phyloP scores from a whole-genome alignment of 2,329 filamentous ascomycete species.

The Apiospora hydei region DNA sequence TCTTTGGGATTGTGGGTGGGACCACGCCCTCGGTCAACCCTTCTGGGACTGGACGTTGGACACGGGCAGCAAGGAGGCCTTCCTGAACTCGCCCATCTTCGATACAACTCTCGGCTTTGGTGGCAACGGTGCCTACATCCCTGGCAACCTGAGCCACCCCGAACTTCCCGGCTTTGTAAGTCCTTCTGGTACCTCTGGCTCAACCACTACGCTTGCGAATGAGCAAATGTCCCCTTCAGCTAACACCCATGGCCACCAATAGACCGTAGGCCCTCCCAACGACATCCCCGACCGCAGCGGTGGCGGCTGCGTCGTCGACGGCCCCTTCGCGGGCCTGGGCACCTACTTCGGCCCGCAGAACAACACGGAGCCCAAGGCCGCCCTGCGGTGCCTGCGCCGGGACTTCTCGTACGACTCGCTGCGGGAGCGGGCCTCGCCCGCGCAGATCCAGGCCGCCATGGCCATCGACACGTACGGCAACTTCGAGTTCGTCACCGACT shows the following conservation, averaged over 20 bases:
- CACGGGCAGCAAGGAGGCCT: constrained; percentile 24
- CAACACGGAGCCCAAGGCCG: background rate
- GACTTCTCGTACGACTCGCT: constrained; percentile 22
- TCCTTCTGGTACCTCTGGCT: background rate
- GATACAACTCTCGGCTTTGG: constrained; percentile 29
- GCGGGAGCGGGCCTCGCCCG: background rate
- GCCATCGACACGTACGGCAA: background rate
- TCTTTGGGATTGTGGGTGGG: constrained; percentile 35
- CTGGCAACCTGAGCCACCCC: constrained; percentile 22
- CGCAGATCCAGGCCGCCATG: background rate
- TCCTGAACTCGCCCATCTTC: constrained; percentile 30
- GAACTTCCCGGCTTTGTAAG: constrained; percentile 22
- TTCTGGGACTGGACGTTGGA: constrained; percentile 34
- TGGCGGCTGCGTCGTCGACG: constrained; percentile 7
- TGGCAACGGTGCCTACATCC: constrained; percentile 29
- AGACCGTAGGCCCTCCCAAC: background rate
- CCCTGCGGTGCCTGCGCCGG: background rate
- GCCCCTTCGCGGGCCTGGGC: constrained; percentile 4
- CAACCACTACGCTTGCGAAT: background rate
- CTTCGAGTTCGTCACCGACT: constrained; percentile 16
- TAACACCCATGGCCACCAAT: background rate
- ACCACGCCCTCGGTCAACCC: constrained; percentile 31
- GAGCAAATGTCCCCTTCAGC: too few species aligned
- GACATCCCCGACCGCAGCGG: constrained; percentile 20
- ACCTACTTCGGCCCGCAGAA: constrained; percentile 4